phyloP scores from a whole-genome alignment of 441 rosid species.

The Biscutella auriculata region DNA sequence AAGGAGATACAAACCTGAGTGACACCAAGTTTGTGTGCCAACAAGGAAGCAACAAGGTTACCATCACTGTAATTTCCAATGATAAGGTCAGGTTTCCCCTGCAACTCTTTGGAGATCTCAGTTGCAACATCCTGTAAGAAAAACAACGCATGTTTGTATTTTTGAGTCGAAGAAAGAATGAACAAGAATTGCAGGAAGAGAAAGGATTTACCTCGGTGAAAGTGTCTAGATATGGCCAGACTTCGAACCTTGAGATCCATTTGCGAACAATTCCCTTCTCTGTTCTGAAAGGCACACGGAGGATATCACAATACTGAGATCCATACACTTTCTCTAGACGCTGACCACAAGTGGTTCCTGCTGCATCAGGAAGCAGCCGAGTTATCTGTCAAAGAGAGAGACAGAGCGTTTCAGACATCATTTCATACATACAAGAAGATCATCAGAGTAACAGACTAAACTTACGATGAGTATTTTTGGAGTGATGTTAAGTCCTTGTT shows the following conservation, averaged over 20 bases:
- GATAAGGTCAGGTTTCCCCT: constrained; percentile 85
- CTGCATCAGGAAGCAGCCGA: constrained; percentile 83
- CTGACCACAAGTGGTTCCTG: constrained; percentile 85
- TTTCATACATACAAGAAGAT: background rate
- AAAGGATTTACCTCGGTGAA: constrained; percentile 59
- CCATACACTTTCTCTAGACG: constrained; percentile 82
- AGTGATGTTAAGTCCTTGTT: constrained; percentile 81
- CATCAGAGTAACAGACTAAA: background rate
- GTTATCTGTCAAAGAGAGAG: constrained; percentile 39
- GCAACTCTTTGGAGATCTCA: constrained; percentile 67
- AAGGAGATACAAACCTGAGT: constrained; percentile 60
- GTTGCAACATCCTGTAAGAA: constrained; percentile 61
- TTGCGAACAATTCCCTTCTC: constrained; percentile 72
- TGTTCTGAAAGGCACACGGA: constrained; percentile 78
- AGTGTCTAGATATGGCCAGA: constrained; percentile 94
- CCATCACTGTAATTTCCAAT: constrained; percentile 97
- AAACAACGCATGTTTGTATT: background rate
- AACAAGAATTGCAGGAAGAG: background rate
- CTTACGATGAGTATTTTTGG: constrained; percentile 91
- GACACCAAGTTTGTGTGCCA: constrained; percentile 83
- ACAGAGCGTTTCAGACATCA: background rate
- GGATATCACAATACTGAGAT: constrained; percentile 71
- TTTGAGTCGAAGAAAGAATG: background rate
- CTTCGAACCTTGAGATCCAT: constrained; percentile 95
- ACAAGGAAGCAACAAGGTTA: constrained; percentile 82